Evolutionary conservation across 208 protist genomes (phyloP), one percentile per base, ranked within the genome.

Genomic region (Trypanosoma congolense): DNA sequence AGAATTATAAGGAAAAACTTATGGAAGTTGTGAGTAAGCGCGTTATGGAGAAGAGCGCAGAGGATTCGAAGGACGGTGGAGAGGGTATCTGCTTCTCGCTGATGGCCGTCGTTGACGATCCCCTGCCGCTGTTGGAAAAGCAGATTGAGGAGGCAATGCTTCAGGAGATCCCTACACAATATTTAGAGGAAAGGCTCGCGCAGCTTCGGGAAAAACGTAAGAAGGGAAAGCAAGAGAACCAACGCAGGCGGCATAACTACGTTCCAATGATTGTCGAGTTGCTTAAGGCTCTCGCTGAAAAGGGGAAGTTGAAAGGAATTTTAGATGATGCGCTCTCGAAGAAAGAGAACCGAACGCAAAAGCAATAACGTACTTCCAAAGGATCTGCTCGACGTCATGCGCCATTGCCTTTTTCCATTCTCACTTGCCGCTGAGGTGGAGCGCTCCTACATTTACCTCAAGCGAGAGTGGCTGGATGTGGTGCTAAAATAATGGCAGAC

Each of bases 201-300:
- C 56, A 65, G 0, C 42, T 97, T 24, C 41, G 83, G 41, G 53
- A 48, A 22, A 67, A 73, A 50, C 69, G 73, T 1, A 58, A 75
- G 57, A 61, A 80, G 38, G 90, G 86, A 51, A 59, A 64, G 38
- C 54, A 70, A 14, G 98, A 98, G 54, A 99, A 99, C 66, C 54
- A 77, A n/a, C 80, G 97, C 22, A 79, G 97, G 28, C 95, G 95
- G 38, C 96, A 98, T 69, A 98, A 99, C 74, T 99, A 98, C 77
- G 84, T 96, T 12, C 96, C 97, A 9, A 97, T 98, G 73, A 74
- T 99, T 38, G 73, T 98, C 3, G 82, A 92, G 54, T 63, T 98
- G 29, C 67, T 98, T 10, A 90, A 96, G 50, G 56, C 95, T 6
- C 68, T 99, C 21, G 94, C 95, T 18, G 80, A 97, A 72, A 95